Conservation (phyloP, 257 asterid genomes). For the Eucommia ulmoides region DNA sequence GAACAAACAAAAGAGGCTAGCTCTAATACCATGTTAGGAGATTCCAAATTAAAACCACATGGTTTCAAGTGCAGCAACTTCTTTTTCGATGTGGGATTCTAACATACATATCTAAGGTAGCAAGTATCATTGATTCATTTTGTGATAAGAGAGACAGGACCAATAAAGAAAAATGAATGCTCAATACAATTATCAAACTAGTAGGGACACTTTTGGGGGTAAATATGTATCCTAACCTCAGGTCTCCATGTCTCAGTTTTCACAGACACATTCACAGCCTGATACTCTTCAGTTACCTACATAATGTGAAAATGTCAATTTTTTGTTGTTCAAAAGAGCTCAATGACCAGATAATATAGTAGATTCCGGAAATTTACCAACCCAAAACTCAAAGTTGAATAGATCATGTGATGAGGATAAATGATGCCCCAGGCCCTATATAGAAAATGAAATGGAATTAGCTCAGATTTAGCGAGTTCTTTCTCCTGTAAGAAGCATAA, state of each 20-base stretch:
- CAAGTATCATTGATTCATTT: too few species aligned
- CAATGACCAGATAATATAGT: neutral
- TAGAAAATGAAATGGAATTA: constrained; percentile 9
- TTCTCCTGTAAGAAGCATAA: constrained; percentile 19
- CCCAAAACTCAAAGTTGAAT: constrained; percentile 98
- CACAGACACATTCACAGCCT: constrained; percentile 88
- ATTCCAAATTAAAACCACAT: too few species aligned
- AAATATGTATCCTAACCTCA: constrained; percentile 50
- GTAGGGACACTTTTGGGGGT: constrained; percentile 5
- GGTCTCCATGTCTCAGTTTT: constrained; percentile 75
- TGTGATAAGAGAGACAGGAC: too few species aligned
- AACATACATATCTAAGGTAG: too few species aligned
- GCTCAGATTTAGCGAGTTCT: too few species aligned
- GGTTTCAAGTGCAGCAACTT: too few species aligned
- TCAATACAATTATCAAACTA: neutral
- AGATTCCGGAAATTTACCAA: constrained; percentile 31
- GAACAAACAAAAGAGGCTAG: too few species aligned
- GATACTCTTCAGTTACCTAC: constrained; percentile 89
- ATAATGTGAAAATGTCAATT: constrained; percentile 10
- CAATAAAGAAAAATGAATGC: too few species aligned
- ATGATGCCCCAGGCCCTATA: constrained; percentile 87
- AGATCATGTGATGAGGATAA: constrained; percentile 73
- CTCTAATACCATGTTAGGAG: too few species aligned
- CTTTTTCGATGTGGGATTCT: too few species aligned
- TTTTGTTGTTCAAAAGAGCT: constrained; percentile 7